Evolutionary conservation across 176 grass and related monocot genomes (phyloP), one percentile per base, ranked within the genome.

Genomic region (Pontederia crassipes): DNA sequence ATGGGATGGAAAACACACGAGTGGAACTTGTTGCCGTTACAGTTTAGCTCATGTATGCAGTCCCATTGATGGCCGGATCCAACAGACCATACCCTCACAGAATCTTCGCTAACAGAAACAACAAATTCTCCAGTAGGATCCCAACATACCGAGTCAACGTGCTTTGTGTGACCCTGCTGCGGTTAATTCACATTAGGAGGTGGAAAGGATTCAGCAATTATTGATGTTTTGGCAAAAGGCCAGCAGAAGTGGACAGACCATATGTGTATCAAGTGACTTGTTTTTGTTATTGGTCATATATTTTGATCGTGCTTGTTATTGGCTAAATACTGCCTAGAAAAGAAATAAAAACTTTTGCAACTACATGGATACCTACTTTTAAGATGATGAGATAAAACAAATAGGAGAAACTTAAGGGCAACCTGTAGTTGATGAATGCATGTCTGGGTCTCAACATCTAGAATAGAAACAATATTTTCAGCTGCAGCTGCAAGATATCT

Each of bases 401-500:
- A 24, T 24, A 24, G 20, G 20, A 24, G 20, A 24, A 4, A 66
- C 11, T 14, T 0, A 24, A 27, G 11, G 26, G 18, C 8, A 53
- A 66, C 64, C 64, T 66, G 49, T 32, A 66, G 28, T 4, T n/a
- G 11, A n/a, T 66, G 26, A 8, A 26, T 48, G 48, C 64, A 52
- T 18, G 20, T 52, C 51, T 97, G 92, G 4, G 81, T 91, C 55
- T 91, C 92, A 17, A 75, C 83, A 64, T 97, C 92, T 62, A 97
- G 81, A 82, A 97, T 88, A 58, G 82, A 88, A 51, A 97, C 87
- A 47, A 50, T 11, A 62, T 86, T 88, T 55, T 91, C 92, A 1
- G 83, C 89, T 15, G 92, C 92, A 52, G 86, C 92, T n/a, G 92
- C 87, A 57, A 97, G 73, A 82, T 88, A 97, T 62, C 89, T 88